Base-by-base conservation (phyloP, 768 basidiomycete genomes). In the Lepiota venenata region DNA sequence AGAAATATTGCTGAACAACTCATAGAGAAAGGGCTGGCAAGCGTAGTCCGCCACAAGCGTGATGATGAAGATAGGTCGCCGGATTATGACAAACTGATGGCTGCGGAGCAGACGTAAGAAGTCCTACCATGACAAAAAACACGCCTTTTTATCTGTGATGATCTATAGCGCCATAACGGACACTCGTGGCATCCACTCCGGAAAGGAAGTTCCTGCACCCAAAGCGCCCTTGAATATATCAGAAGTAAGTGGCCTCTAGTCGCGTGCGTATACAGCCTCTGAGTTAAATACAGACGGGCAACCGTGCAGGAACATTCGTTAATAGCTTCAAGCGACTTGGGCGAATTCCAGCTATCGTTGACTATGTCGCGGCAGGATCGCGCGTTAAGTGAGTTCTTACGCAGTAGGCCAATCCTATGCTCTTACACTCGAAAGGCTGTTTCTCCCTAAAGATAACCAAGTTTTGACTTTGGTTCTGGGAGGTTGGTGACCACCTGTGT, bases 31-130 rank as follows among this genome's bases (percentile, higher is more conserved):
- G 96, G 97, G 44, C 73, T 96, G 27, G 92, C 93, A 3, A 88
- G 84, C 52, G 88, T 90, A 9, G 84, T 98, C 22, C 85, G 96
- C 43, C 96, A 99, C 71, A 89, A 86, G 64, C 84, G 92, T 18
- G 95, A 96, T 61, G 96, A 98, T 64, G 96, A 98, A 69, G 91
- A 95, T 62, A 83, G 95, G 44, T 95, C 95, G n/a, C 80, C 88
- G 5, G 96, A 98, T 65, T 93, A 93, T 60, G 97, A 99, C 73
- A 94, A 93, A 72, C 75, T 98, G 41, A 93, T 98, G 80, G 84
- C 87, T 25, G 97, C 94, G 7, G 96, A 99, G 68, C 93, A 95
- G 73, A 73, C 73, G 93, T 95, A 62, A 70, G 90, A 76, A 20
- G 12, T 16, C 22, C 16, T 37, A 45, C 9, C 3, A 48, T 21